phyloP scores from a whole-genome alignment of 495 filamentous ascomycete genomes.

The Pseudevernia furfuracea region DNA sequence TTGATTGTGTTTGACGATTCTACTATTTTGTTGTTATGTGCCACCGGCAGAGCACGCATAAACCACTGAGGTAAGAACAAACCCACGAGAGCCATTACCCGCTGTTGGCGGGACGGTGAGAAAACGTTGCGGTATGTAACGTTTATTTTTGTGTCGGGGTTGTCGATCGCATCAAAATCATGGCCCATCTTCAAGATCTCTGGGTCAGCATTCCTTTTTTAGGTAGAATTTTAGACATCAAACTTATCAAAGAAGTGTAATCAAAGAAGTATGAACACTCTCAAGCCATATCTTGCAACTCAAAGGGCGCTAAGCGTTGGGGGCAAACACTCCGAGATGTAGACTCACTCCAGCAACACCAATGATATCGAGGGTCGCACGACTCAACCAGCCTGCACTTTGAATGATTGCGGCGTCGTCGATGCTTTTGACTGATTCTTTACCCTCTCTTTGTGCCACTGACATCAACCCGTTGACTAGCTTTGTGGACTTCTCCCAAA shows the following conservation, averaged over 20 bases:
- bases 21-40: slow-evolving; percentile 56
- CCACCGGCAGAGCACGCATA: slow-evolving; percentile 48
- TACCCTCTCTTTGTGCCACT: slow-evolving; percentile 26
- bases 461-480: slow-evolving; percentile 40
- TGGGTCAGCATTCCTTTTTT: too few relatives aligned
- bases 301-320: too few relatives aligned
- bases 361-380: slow-evolving; percentile 81
- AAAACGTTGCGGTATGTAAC: slow-evolving; percentile 56
- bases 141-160: slow-evolving; percentile 56
- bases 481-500: slow-evolving; percentile 63
- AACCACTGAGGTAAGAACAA: slow-evolving; percentile 33
- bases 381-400: slow-evolving; percentile 57
- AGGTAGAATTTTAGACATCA: too few relatives aligned
- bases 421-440: slow-evolving; percentile 11
- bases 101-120: slow-evolving; percentile 38
- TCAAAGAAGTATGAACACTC: too few relatives aligned
- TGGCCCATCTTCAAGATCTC: too few relatives aligned
- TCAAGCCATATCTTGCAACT: too few relatives aligned
- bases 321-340: too few relatives aligned
- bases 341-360: slow-evolving; percentile 70
- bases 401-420: slow-evolving; percentile 44
- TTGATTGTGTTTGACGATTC: slow-evolving; percentile 52
- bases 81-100: slow-evolving; percentile 43
- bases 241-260: too few relatives aligned
- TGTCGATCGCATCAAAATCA: slow-evolving; percentile 64